These are phyloP conservation scores for Pseudocercospora cruenta DNA, from an alignment of 2,329 filamentous ascomycete species.

Conservation along the genomic window DNA sequence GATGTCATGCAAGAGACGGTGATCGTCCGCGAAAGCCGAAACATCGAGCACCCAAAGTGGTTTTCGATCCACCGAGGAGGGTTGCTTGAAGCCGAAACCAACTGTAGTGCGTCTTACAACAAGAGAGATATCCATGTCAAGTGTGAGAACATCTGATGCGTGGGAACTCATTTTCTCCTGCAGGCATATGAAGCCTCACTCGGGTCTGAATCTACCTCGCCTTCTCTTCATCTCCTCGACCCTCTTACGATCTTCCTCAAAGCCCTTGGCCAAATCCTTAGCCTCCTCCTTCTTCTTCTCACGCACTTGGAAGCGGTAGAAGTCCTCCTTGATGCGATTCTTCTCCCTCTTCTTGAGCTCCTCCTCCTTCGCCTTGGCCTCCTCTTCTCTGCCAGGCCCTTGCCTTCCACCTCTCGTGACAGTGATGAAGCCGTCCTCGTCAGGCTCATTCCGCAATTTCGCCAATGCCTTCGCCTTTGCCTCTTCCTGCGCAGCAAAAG, in stretches of 20 bases:
- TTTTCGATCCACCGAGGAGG: too few relatives aligned
- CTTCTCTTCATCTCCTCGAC: conserved; percentile 33
- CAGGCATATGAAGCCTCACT: conserved; percentile 6
- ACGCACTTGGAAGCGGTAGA: conserved; percentile 82
- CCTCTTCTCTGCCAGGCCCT: conserved; percentile 70
- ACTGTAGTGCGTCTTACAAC: too few relatives aligned
- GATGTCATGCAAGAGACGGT: too few relatives aligned
- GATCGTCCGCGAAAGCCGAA: too few relatives aligned
- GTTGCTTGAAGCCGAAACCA: too few relatives aligned
- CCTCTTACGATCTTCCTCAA: conserved; percentile 55
- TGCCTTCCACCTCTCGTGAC: conserved; percentile 76
- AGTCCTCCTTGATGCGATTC: conserved; percentile 68
- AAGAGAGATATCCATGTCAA: too few relatives aligned
- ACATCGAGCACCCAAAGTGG: too few relatives aligned
- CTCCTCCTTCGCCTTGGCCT: conserved; percentile 62
- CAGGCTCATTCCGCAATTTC: conserved; percentile 74
- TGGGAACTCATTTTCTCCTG: too few relatives aligned
- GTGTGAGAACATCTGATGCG: too few relatives aligned
- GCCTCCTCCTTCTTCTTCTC: conserved; percentile 79
- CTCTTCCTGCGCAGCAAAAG: conserved; percentile 72
- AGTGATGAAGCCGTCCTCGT: conserved; percentile 94
- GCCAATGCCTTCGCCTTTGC: conserved; percentile 65
- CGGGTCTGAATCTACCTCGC: conserved; percentile 31
- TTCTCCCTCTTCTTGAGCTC: conserved; percentile 65
- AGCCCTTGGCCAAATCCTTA: conserved; percentile 68